Evolutionary conservation across 1,284 basidiomycete species (phyloP).

Genomic region (Leucoagaricus sp.): DNA sequence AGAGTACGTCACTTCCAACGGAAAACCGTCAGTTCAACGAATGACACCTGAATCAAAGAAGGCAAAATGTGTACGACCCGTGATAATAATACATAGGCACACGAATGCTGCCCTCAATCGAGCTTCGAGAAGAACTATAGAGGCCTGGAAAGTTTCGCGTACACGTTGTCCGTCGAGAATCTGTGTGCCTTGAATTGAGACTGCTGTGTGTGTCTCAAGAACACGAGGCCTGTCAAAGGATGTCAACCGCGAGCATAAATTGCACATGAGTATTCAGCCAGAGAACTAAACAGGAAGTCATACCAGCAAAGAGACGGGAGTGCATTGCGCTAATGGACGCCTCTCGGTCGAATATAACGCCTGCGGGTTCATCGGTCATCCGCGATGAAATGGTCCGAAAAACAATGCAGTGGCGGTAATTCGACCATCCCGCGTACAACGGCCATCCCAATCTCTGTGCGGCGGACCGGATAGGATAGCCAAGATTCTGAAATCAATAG

Average conservation of each 20-base stretch:
- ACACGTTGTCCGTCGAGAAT: slow-evolving; percentile 11
- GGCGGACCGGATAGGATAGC: background rate
- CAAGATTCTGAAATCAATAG: background rate
- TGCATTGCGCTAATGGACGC: background rate
- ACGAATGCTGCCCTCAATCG: background rate
- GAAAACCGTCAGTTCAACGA: background rate
- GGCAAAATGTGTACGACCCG: slow-evolving; percentile 1
- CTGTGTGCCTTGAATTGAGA: slow-evolving; percentile 4
- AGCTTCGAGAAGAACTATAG: slow-evolving; percentile 9
- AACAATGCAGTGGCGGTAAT: background rate
- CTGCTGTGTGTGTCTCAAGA: slow-evolving; percentile 3
- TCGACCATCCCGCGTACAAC: background rate
- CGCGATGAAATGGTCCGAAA: background rate
- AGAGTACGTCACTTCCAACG: slow-evolving; percentile 12
- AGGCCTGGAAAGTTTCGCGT: slow-evolving; percentile 10
- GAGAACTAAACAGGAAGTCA: background rate
- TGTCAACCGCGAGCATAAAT: slow-evolving; percentile 1
- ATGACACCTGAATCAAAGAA: background rate
- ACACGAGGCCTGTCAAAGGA: slow-evolving; percentile 17
- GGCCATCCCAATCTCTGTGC: background rate
- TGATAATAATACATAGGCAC: slow-evolving; percentile 14
- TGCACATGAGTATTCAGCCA: background rate
- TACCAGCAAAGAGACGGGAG: background rate
- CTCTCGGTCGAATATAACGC: background rate
- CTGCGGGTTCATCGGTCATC: background rate